Conservation (phyloP, 2,329 filamentous ascomycete species). For the Phialophora chinensis region DNA sequence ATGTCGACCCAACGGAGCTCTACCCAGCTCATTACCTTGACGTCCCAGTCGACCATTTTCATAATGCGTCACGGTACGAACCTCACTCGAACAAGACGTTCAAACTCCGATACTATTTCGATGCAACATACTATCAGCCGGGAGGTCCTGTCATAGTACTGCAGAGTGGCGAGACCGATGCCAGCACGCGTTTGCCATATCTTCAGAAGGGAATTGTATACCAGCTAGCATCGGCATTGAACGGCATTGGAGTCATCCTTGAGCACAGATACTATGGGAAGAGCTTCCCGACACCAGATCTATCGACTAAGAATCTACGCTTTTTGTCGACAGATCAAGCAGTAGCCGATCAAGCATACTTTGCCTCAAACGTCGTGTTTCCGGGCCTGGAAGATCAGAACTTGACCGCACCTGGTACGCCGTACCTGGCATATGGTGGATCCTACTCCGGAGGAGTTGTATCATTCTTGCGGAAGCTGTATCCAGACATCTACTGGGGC, state of each 20-base stretch:
- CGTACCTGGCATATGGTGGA: slow-evolving; percentile 82
- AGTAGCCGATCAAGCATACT: slow-evolving; percentile 80
- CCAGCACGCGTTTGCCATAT: slow-evolving; percentile 67
- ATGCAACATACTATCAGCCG: slow-evolving; percentile 73
- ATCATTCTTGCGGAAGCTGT: slow-evolving; percentile 75
- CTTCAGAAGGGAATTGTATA: slow-evolving; percentile 79
- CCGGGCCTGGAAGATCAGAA: slow-evolving; percentile 70
- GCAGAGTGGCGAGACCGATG: slow-evolving; percentile 72
- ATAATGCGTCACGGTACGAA: slow-evolving; percentile 77
- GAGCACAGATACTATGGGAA: slow-evolving; percentile 88
- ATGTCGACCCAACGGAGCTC: slow-evolving; percentile 37
- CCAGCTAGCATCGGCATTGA: slow-evolving; percentile 71
- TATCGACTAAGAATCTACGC: slow-evolving; percentile 72
- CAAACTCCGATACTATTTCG: slow-evolving; percentile 81
- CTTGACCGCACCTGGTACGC: slow-evolving; percentile 67
- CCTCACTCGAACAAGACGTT: slow-evolving; percentile 75
- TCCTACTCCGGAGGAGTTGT: slow-evolving; percentile 83
- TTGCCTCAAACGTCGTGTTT: slow-evolving; percentile 74
- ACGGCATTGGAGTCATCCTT: slow-evolving; percentile 78
- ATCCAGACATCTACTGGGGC: slow-evolving; percentile 79
- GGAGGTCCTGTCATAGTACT: slow-evolving; percentile 84
- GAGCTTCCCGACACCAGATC: slow-evolving; percentile 71
- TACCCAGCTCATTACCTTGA: slow-evolving; percentile 61
- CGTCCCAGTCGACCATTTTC: slow-evolving; percentile 78
- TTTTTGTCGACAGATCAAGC: slow-evolving; percentile 86